A percentile compares a stretch with the other conserved stretches of the same genome.
Conservation (phyloP, 306 rosid genomes). For the Corylus heterophylla region DNA sequence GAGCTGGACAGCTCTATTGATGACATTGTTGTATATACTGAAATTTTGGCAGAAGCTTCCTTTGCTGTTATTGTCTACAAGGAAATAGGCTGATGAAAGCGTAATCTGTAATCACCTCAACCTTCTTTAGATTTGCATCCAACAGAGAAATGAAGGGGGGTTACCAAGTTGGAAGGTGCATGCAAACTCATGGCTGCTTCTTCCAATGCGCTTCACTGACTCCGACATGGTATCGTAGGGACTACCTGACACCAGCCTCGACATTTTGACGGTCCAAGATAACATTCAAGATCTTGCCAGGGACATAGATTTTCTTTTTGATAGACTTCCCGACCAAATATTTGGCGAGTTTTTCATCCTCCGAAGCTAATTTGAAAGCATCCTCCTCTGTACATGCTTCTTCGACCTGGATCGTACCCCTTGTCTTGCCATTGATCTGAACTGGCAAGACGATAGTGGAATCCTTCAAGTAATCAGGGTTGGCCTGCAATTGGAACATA, state of each 20-base stretch:
- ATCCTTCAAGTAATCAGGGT: conserved; percentile 73
- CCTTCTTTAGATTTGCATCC: neutral
- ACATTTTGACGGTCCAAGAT: conserved; percentile 69
- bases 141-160: neutral
- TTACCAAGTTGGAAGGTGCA: conserved; percentile 19
- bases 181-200: conserved; percentile 18
- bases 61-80: neutral
- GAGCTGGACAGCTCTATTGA: neutral
- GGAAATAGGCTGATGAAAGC: neutral
- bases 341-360: conserved; percentile 78
- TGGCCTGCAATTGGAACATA: conserved; percentile 51
- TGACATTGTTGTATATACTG: neutral
- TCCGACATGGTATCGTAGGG: neutral
- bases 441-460: conserved; percentile 73
- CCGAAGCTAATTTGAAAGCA: conserved; percentile 64
- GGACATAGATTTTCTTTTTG: conserved; percentile 77
- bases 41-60: neutral
- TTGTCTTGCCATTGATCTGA: conserved; percentile 93
- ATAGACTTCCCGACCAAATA: conserved; percentile 63
- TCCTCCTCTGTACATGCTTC: conserved; percentile 84
- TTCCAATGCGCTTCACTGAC: neutral
- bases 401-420: conserved; percentile 89
- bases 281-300: conserved; percentile 84
- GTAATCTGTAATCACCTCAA: neutral
- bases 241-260: conserved; percentile 49